Evolutionary conservation across 1,284 basidiomycete species (phyloP).

Genomic region (Omphalotus olearius): DNA sequence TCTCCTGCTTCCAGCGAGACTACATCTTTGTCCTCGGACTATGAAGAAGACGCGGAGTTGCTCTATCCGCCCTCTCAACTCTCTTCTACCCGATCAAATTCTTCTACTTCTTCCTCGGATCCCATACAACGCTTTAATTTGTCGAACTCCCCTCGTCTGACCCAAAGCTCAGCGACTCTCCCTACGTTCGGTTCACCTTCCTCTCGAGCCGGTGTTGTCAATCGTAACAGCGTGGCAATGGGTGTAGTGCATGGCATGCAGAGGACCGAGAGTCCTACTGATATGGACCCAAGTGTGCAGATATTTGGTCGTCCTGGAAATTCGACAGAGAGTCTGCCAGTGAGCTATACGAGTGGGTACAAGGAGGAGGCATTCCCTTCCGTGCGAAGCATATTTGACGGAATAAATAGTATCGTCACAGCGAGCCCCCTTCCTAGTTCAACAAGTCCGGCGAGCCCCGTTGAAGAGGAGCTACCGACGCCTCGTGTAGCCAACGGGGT

Average conservation of each 20-base stretch:
- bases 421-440: slow-evolving; percentile 2
- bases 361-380: not conserved
- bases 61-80: slow-evolving; percentile 3
- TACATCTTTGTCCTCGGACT: slow-evolving; percentile 13
- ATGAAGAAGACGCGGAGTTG: slow-evolving; percentile 8
- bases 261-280: slow-evolving; percentile 25
- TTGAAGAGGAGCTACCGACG: slow-evolving; percentile 12
- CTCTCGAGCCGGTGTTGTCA: too few relatives aligned
- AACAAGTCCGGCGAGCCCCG: not conserved
- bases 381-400: not conserved
- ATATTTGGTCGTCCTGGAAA: slow-evolving; percentile 66
- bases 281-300: slow-evolving; percentile 63
- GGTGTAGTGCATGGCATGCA: slow-evolving; percentile 2
- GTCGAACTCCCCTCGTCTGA: slow-evolving; percentile 12
- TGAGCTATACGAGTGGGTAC: slow-evolving; percentile 4
- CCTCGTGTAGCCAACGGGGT: slow-evolving; percentile 10
- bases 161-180: slow-evolving; percentile 32
- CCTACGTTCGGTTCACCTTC: slow-evolving; percentile 19
- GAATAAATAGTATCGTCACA: not conserved
- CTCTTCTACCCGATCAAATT: not conserved
- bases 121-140: slow-evolving; percentile 7
- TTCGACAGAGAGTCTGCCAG: slow-evolving; percentile 63
- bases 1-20: slow-evolving; percentile 11
- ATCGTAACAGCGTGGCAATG: not conserved
- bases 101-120: not conserved